Evolutionary conservation across 169 alveolate species (phyloP).

Genomic region (Cryptosporidium andersoni): DNA sequence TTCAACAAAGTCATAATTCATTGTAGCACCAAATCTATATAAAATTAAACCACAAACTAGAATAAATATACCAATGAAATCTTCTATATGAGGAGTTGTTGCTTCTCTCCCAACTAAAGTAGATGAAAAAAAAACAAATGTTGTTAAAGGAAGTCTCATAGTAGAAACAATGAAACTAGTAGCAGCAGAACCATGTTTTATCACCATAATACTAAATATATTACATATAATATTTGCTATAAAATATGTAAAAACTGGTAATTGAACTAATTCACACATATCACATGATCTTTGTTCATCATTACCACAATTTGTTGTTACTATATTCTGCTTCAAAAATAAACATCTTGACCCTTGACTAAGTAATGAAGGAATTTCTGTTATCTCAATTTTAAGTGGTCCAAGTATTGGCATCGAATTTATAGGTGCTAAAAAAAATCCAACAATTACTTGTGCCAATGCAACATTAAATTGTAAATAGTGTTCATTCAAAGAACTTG

Average conservation of each 20-base stretch:
- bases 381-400: conserved; percentile 33
- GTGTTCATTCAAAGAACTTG: conserved; percentile 56
- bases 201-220: conserved; percentile 60
- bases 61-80: conserved; percentile 62
- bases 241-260: conserved; percentile 56
- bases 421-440: conserved; percentile 72
- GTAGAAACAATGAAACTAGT: conserved; percentile 69
- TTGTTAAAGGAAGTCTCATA: conserved; percentile 70
- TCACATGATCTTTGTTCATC: conserved; percentile 68
- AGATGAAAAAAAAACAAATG: conserved; percentile 70
- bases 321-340: conserved; percentile 9
- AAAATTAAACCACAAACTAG: conserved; percentile 13
- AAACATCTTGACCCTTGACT: conserved; percentile 64
- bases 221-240: conserved; percentile 64
- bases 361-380: conserved; percentile 25
- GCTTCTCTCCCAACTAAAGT: conserved; percentile 71
- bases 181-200: conserved; percentile 71
- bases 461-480: conserved; percentile 74
- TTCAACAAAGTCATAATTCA: conserved; percentile 9
- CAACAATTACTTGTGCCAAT: conserved; percentile 72
- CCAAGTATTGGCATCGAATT: conserved; percentile 72
- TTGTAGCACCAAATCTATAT: conserved; percentile 38
- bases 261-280: conserved; percentile 52
- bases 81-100: conserved; percentile 45
- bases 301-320: conserved; percentile 37